Evolutionary conservation across 2,329 filamentous ascomycete genomes (phyloP).

Genomic region (Alternaria panax): DNA sequence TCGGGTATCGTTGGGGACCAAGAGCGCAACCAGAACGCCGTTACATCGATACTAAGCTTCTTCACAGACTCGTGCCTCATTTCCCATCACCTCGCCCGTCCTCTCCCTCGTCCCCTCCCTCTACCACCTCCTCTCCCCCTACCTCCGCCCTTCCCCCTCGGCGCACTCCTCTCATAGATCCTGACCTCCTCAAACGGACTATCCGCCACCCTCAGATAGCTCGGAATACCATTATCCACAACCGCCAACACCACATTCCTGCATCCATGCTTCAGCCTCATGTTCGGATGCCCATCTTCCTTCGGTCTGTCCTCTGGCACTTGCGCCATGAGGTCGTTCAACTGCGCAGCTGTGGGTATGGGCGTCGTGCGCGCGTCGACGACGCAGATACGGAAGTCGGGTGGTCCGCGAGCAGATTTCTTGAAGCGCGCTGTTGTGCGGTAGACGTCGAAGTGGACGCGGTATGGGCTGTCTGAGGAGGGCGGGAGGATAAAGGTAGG

Average conservation of each 20-base stretch:
- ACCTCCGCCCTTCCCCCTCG: constrained; percentile 50
- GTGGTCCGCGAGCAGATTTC: constrained; percentile 78
- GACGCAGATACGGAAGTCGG: constrained; percentile 86
- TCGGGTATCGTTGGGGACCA: too few species aligned
- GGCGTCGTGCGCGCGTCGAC: constrained; percentile 75
- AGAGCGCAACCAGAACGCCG: too few species aligned
- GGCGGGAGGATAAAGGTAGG: constrained; percentile 41
- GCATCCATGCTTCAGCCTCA: constrained; percentile 82
- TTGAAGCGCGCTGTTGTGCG: constrained; percentile 73
- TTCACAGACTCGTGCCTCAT: too few species aligned
- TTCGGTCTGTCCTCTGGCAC: constrained; percentile 73
- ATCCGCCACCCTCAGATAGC: constrained; percentile 83
- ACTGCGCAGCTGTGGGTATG: constrained; percentile 76
- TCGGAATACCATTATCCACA: constrained; percentile 88
- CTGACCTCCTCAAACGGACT: constrained; percentile 76
- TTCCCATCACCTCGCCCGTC: constrained; percentile 6
- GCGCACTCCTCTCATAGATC: constrained; percentile 63
- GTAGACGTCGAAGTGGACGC: constrained; percentile 82
- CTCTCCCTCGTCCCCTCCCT: constrained; percentile 29
- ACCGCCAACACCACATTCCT: constrained; percentile 85
- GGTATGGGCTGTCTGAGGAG: constrained; percentile 64
- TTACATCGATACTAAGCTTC: too few species aligned
- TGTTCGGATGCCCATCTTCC: constrained; percentile 67
- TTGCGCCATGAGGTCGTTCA: constrained; percentile 74
- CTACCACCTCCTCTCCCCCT: constrained; percentile 49